Base-by-base conservation (phyloP, 1,284 basidiomycete genomes). In the Gomphus bonarii region DNA sequence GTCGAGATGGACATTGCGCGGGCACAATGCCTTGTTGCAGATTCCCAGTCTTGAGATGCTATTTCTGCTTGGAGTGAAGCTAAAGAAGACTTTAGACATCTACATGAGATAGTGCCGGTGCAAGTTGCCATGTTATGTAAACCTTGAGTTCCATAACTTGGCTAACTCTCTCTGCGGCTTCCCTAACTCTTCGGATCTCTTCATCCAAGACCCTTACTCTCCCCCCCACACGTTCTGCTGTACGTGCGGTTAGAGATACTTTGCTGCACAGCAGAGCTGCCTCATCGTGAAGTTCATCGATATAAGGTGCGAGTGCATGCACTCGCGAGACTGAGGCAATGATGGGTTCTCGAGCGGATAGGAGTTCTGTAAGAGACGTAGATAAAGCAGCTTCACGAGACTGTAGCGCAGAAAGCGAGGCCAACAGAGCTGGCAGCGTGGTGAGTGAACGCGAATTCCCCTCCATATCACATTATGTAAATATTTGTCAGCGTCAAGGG, bases 121-220 rank as follows among this genome's bases (percentile, higher is more conserved):
- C 48, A 40, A 50, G 35, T 49, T 33, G 46, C 22, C 20, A 12
- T 50, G 12, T 25, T n/a, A n/a, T 3, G 40, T 22, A 6, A 56
- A 88, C 90, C 79, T 95, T 97, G 63, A 97, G 81, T 62, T 95
- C 92, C 71, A 93, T 85, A 48, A 93, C 86, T 67, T 91, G 87
- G 0, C 80, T 82, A 4, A 95, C 90, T 58, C 90, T 82, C 58
- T 95, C 91, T 9, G 80, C 81, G 10, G 92, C 88, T 65, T 90
- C 88, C 46, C 86, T 81, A 12, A 97, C 87, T 43, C 92, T 79
- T 31, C 81, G 78, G 80, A 95, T 92, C 72, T 97, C 91, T 65
- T 93, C 88, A 66, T 98, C 95, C 52, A 99, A 75, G 3, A 81
- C 76, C 33, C 89, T 77, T 8, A 99, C 94, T 51, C 88, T 86